Evolutionary conservation across 805 yeast genomes (phyloP), one percentile per base, ranked within the genome.

Genomic region (Barnettozyma sp.): DNA sequence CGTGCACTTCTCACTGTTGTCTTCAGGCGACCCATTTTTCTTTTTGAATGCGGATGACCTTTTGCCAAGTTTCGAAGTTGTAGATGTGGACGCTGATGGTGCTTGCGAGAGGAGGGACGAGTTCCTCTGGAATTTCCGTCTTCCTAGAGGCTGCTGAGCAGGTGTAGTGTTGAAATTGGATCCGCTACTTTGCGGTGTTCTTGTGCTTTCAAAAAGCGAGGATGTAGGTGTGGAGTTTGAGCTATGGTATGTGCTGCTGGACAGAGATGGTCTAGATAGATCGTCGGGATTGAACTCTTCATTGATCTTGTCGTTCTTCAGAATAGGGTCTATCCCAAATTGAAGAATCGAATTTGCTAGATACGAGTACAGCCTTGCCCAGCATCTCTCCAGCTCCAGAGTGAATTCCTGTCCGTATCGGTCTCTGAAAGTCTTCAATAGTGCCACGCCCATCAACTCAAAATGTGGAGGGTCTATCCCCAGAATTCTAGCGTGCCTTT

Each of bases 371-470:
- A 82, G 60, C 48, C 78, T 73, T 36, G 81, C 72, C 88, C 90
- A 82, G 38, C 78, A 71, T 39, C 73, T 68, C 50, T 81, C 87
- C 27, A 79, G 54, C 44, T 77, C 82, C 16, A 72, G 55, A 11
- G 77, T 68, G 52, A 79, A 79, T 14, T 62, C 56, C 3, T 48
- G 30, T 5, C 65, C 65, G 30, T 78, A 79, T 45, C 87, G 58
- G 52, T 79, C 85, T 47, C 71, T 70, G 45, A 81, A 76, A 1
- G 90, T 81, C 48, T 70, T 72, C 39, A 81, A 63, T 29, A 82
- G 62, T 0, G 87, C 86, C 36, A 71, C 71, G 2, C 90, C 90
- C 86, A 82, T 76, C 24, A 77, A 55, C 53, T 78, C 78, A 46
- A 77, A 82, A 51, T 76, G 78, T 3, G 69, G 66, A 0, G 82